Evolutionary conservation across 169 alveolate genomes (phyloP), one percentile per base, ranked within the genome.

Genomic region (Babesia sp.): DNA sequence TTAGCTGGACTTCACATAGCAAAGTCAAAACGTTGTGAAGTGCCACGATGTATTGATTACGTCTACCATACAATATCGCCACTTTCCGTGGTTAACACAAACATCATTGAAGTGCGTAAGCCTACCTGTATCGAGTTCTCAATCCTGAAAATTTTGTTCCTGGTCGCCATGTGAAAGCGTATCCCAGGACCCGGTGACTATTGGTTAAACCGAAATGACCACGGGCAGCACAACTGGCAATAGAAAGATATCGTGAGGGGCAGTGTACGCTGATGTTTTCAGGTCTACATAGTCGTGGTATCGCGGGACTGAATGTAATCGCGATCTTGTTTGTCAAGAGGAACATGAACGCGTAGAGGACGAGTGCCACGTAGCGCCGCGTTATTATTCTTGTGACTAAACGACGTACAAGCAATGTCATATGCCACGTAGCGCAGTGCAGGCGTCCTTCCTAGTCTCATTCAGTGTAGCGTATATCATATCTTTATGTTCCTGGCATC

Each of bases 271-370:
- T 33, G 57, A 48, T 8, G 12, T 28, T 1, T 48, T 33, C 26
- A 5, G 26, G 14, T 57, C 67, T 36, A 22, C 67, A 1, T 2
- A 33, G 16, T 29, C 33, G 6, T 31, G 29, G 67, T 37, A 20
- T 34, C 12, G 45, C 7, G 4, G 50, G 0, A 12, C 36, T 12
- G 51, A 64, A 64, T 9, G 74, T 46, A 22, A 7, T 0, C 14
- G 61, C 51, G 33, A 24, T 26, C 31, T 61, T 48, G 9, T 20
- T 48, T 6, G 33, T 4, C 37, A 64, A 34, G n/a, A 56, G 63
- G 9, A 50, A 46, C 74, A 64, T 64, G 39, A 61, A 61, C 57
- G 1, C 54, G 51, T 39, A 59, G 34, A 42, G 57, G 58, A 18
- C n/a, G 18, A 33, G 31, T 39, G 14, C 16, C 7, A 34, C 41